Percentiles rank a stretch among this genome's conserved stretches.
Conservation (phyloP, 495 filamentous ascomycete species). For the Neohortaea acidophila region DNA sequence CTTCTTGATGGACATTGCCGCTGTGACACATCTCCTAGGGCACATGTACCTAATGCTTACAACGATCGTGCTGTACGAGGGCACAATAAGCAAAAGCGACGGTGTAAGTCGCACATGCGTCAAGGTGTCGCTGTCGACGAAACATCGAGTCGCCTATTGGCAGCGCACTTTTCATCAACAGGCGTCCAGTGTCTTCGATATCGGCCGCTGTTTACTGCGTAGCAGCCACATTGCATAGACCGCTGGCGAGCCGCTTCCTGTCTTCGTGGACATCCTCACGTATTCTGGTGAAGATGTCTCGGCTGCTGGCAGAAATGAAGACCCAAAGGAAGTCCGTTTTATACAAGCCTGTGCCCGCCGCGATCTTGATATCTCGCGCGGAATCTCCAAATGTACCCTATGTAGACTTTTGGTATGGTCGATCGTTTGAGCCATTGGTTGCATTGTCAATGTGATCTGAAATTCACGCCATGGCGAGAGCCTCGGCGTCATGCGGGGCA, state of each 20-base stretch:
- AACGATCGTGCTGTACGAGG: too few species aligned
- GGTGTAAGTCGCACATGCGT: too few species aligned
- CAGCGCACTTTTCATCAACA: too few species aligned
- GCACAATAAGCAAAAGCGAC: too few species aligned
- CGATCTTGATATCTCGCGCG: conserved; percentile 15
- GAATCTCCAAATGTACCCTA: background rate
- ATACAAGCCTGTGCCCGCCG: conserved; percentile 38
- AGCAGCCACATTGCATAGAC: conserved; percentile 38
- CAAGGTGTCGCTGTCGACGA: too few species aligned
- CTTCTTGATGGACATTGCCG: too few species aligned
- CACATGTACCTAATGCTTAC: too few species aligned
- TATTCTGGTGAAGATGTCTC: conserved; percentile 44
- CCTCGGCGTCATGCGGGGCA: background rate
- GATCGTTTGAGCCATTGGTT: too few species aligned
- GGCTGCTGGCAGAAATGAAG: conserved; percentile 41
- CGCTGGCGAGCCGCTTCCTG: conserved; percentile 41
- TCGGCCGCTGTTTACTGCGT: conserved; percentile 36
- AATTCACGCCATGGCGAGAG: background rate
- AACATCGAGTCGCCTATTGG: too few species aligned
- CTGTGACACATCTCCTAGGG: too few species aligned
- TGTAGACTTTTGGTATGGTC: too few species aligned
- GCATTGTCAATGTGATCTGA: too few species aligned
- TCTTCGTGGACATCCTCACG: conserved; percentile 39
- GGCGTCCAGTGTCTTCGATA: conserved; percentile 34
- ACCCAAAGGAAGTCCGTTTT: conserved; percentile 42